A percentile compares a stretch with the other conserved stretches of the same genome.
Evolutionary conservation across 306 rosid species (phyloP).

Genomic region (Gillenia trifoliata): DNA sequence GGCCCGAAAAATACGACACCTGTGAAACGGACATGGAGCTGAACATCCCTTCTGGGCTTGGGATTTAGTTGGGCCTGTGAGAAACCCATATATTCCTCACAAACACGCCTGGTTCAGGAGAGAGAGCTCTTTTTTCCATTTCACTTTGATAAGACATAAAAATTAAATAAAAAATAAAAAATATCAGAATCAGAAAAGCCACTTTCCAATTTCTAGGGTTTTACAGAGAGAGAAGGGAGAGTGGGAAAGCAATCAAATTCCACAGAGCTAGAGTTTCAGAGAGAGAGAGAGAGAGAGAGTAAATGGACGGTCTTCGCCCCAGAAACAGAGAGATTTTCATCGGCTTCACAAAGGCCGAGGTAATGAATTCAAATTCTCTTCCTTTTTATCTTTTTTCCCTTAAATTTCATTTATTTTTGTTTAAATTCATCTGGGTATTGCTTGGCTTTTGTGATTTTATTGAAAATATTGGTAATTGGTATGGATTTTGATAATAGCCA

Average conservation of each 20-base stretch:
- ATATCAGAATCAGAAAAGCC: not conserved
- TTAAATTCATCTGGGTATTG: not conserved
- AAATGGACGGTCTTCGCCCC: conserved; percentile 94
- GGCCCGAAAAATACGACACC: not conserved
- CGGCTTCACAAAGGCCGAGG: conserved; percentile 85
- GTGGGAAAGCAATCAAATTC: not conserved
- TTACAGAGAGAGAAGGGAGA: not conserved
- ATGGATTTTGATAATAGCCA: not conserved
- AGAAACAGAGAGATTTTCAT: conserved; percentile 47
- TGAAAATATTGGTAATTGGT: not conserved
- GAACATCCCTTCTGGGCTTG: not conserved
- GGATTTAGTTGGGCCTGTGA: not conserved
- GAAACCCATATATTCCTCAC: too few species aligned
- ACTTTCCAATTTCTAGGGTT: not conserved
- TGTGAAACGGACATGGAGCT: not conserved
- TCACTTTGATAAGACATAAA: not conserved
- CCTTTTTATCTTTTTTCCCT: not conserved
- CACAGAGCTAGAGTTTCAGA: conserved; percentile 3
- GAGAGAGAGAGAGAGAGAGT: not conserved
- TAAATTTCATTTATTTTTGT: not conserved
- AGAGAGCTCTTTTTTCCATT: not conserved
- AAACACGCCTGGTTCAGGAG: too few species aligned
- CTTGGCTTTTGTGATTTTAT: not conserved
- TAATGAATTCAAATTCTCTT: conserved; percentile 10
- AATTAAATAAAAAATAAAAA: not conserved